Base-by-base conservation (phyloP, 768 basidiomycete genomes). In the Royoungia palumana region DNA sequence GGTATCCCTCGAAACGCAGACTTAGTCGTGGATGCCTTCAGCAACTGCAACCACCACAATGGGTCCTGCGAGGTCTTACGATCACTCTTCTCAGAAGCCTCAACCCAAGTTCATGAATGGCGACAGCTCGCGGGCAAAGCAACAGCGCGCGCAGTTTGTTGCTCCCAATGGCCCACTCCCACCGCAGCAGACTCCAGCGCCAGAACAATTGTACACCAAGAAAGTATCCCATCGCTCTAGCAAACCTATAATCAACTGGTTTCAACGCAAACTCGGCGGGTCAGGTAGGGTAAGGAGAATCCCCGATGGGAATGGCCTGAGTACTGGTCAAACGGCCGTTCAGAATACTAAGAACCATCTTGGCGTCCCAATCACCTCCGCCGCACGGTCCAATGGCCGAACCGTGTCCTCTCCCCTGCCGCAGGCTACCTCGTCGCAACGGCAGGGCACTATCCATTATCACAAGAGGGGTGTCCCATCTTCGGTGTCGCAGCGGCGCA, bases 161-260 rank as follows among this genome's bases (percentile, higher is more conserved):
- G 55, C 51, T 50, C 60, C 47, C 49, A 56, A 51, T 55, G 49
- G 44, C 30, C 47, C 56, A 44, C 49, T 46, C 40, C 51, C 53
- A 37, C 51, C 50, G 41, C 64, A 55, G 51, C 63, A 56, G 50
- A 56, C 60, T 44, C 61, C 60, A 19, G 52, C 53, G 50, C 54
- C 60, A 60, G 57, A 63, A 28, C 77, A 77, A 53, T 40, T 60
- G 41, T 62, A 66, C 39, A 68, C 73, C 48, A 87, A 88, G 72
- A 87, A 85, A 64, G 63, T 79, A 7, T 70, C 83, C 46, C 78
- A 81, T 41, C 81, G 85, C 34, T 81, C 85, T 16, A 86, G 89
- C 66, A 88, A 89, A 63, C 90, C 90, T 9, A 85, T 93, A 58
- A 83, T 93, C 59, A 87, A 89, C 58, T 93, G 90, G 90, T 83